Base-by-base conservation (phyloP, 2,329 filamentous ascomycete genomes). In the Arthrobotrys megalospora region DNA sequence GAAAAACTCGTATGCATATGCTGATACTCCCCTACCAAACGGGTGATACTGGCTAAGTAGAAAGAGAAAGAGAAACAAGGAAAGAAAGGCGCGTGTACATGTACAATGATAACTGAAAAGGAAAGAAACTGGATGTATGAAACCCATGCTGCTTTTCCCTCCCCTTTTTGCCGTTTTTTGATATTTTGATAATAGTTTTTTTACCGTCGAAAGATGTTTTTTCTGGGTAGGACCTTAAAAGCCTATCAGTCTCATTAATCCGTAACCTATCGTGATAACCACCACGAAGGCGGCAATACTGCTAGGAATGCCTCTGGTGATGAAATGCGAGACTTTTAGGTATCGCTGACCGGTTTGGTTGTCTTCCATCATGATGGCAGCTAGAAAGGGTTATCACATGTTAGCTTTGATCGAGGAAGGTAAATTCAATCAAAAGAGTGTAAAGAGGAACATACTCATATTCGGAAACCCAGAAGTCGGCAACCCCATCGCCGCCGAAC, bases 341-440 rank as follows among this genome's bases (percentile, higher is more conserved):
- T 79, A 79, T 19, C 76, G 36, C 28, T 70, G 76, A 36, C 76
- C 96, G 0, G 94, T 96, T 80, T 91, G 89, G 0, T 93, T 89
- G 82, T 99, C 95, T 85, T 99, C 96, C 88, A 98, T 98, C 96
- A 99, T 98, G 82, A 99, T 98, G 3, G 96, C 96, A 83, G 96
- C 93, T 96, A 53, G 7, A 8, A 7, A 50, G 52, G 1, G 41
- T 58, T 62, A 63, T 43, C 32, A 64, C 82, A 76, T 82, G 80
- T 32, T 60, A 60, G 55, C 70, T 68, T 32, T 28, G 76, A 48
- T 14, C 43, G 76, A 63, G 71, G 71, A 36, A 32, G 21, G 43
- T 45, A 10, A 71, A 32, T 7, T 38, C 12, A n/a, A 45, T 12
- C 21, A 48, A 16, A 52, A 19, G 5, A 47, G 12, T 14, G 32